Conservation (phyloP, 495 filamentous ascomycete genomes). For the Aspergillus ostianus region DNA sequence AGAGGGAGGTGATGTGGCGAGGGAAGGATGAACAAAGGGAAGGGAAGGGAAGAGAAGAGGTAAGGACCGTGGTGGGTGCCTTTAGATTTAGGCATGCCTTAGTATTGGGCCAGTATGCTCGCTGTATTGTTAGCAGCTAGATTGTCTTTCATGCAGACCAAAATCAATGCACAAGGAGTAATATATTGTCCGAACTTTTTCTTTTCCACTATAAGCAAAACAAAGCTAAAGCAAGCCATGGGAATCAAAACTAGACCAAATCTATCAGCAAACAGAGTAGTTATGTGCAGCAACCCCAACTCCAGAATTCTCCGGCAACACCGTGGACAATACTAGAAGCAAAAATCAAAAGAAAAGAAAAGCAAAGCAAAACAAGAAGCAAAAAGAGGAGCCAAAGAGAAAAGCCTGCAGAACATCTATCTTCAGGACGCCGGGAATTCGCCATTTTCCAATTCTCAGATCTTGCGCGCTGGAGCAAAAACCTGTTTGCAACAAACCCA, state of each 20-base stretch:
- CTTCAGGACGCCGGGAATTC: constrained; percentile 36
- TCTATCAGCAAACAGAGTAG: constrained; percentile 28
- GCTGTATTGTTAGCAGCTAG: neutral
- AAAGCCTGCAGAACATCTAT: constrained; percentile 22
- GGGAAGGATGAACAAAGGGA: no score
- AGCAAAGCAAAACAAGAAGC: constrained; percentile 3
- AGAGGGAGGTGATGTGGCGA: no score
- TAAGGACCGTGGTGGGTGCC: no score
- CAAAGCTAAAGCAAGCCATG: constrained; percentile 14
- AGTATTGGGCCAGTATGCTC: neutral
- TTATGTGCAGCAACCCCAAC: constrained; percentile 14
- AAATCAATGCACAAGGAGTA: neutral
- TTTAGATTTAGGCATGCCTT: no score
- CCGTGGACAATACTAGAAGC: constrained; percentile 9
- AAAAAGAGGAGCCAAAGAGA: constrained; percentile 6
- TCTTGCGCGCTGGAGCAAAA: constrained; percentile 18
- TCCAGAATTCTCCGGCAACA: constrained; percentile 15
- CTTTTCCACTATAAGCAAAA: constrained; percentile 9
- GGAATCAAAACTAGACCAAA: constrained; percentile 19
- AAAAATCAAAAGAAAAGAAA: constrained; percentile 3
- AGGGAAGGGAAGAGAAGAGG: no score
- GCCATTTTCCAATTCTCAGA: constrained; percentile 17
- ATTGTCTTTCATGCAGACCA: neutral
- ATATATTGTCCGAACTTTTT: constrained; percentile 12
- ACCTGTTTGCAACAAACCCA: neutral